phyloP scores from a whole-genome alignment of 1,139 yeast genomes.

The Taphrina pruni region DNA sequence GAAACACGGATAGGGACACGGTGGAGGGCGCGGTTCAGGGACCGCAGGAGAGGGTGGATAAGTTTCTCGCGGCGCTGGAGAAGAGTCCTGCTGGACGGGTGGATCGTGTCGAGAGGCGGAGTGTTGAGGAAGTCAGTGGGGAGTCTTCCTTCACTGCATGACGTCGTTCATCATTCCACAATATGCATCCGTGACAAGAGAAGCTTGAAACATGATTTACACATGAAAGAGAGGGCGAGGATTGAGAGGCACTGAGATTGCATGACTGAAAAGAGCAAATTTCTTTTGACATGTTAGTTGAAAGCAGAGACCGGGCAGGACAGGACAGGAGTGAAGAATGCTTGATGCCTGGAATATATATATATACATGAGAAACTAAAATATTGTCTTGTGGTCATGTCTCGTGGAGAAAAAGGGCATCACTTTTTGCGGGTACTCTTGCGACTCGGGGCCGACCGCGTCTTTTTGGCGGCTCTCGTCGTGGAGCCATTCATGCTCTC shows the following conservation, averaged over 20 bases:
- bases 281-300: too few species aligned
- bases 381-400: not conserved
- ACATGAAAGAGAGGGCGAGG: too few species aligned
- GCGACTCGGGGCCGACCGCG: conserved; percentile 18
- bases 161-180: not conserved
- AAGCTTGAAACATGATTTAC: too few species aligned
- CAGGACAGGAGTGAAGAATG: too few species aligned
- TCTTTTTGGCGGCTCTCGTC: conserved; percentile 6
- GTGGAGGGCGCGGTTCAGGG: conserved; percentile 37
- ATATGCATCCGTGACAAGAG: too few species aligned
- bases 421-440: conserved; percentile 16
- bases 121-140: conserved; percentile 5
- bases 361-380: conserved; percentile 1
- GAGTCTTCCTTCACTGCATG: conserved; percentile 10
- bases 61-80: conserved; percentile 14
- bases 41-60: conserved; percentile 8
- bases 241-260: too few species aligned
- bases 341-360: not conserved
- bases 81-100: conserved; percentile 32
- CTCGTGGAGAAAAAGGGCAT: not conserved
- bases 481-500: conserved; percentile 13
- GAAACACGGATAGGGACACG: conserved; percentile 33
- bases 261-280: too few species aligned
- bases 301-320: too few species aligned
- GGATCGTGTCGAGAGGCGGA: conserved; percentile 16